Base-by-base conservation (phyloP, 1,284 basidiomycete species). In the Xerocomus nothofagi region DNA sequence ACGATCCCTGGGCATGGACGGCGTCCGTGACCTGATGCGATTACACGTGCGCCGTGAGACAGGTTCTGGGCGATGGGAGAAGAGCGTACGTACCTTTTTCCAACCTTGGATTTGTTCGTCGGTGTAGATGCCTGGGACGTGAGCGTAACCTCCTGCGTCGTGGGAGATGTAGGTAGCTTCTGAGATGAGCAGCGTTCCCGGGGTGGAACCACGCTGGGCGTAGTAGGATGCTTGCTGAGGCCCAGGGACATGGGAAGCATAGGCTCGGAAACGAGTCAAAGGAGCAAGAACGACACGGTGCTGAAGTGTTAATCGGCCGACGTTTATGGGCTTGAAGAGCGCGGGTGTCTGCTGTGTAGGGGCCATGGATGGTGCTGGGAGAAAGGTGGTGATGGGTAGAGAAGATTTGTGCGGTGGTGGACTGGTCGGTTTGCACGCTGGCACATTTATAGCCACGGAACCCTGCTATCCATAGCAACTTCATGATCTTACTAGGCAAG, bases 1-100 rank as follows among this genome's bases (percentile, higher is more conserved):
- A 59, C 0, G 67, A 71, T 9, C 67, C 69, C 53, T 73, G 71
- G 23, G 66, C 66, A 55, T 78, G 77, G 0, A 79, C 75, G 1
- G 66, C 71, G 17, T 67, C 68, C 15, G 67, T 68, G 31, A 74
- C 51, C 61, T 66, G 18, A 27, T 4, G 29, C 11, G 11, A 15
- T 20, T n/a, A 26, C 45, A 24, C 29, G 8, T 7, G 27, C 9
- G 12, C 1, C 6, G 1, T 49, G 2, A 46, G 40, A 31, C 4
- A 12, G 6, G 4, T n/a, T 21, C 10, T 1, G 11, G 7, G 17
- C 4, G 12, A 18, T 9, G 9, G 3, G 23, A 18, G 1, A 9
- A 11, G 9, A 6, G 1, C 1, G 3, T 1, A 14, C 31, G 3
- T 21, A 63, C 61, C 44, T 53, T 51, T 40, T 57, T 65, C 60